Evolutionary conservation across 208 protist genomes (phyloP).

Genomic region (Perkinsela sp.): DNA sequence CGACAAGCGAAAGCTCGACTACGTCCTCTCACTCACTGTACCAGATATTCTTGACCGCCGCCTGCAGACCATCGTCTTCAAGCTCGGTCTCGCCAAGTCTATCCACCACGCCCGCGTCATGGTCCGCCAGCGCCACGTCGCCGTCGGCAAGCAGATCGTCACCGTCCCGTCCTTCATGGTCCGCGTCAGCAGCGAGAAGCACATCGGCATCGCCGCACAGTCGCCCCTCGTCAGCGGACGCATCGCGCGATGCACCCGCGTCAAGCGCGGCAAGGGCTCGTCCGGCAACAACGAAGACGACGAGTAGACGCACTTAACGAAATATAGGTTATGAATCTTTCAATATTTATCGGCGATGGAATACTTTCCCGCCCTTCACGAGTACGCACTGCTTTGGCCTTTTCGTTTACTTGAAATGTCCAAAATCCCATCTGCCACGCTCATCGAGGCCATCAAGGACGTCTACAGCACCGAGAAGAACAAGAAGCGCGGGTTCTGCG

Average conservation of each 20-base stretch:
- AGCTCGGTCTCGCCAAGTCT: slow-evolving; percentile 89
- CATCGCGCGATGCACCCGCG: slow-evolving; percentile 79
- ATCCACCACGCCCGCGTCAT: slow-evolving; percentile 98
- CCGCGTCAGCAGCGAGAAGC: slow-evolving; percentile 86
- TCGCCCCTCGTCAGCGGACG: slow-evolving; percentile 81
- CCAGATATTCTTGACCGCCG: slow-evolving; percentile 97
- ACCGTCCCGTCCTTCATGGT: slow-evolving; percentile 97
- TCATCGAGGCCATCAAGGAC: slow-evolving; percentile 48
- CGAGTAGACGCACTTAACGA: too few relatives aligned
- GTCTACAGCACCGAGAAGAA: slow-evolving; percentile 15
- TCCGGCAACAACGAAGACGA: slow-evolving; percentile 5
- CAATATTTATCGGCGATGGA: too few relatives aligned
- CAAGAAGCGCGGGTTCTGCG: slow-evolving; percentile 80
- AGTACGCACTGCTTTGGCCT: neutral
- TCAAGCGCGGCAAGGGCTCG: slow-evolving; percentile 10
- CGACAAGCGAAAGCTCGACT: slow-evolving; percentile 96
- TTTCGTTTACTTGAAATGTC: slow-evolving; percentile 22
- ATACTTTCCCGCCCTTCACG: neutral
- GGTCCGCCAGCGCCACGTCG: slow-evolving; percentile 96
- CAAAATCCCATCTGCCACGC: slow-evolving; percentile 39
- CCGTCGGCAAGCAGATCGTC: slow-evolving; percentile 97
- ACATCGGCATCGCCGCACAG: slow-evolving; percentile 88
- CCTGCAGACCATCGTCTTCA: slow-evolving; percentile 97
- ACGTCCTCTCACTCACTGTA: slow-evolving; percentile 94
- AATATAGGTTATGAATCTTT: too few relatives aligned